Conservation (phyloP, 306 rosid species). For the Psophocarpus tetragonolobus region DNA sequence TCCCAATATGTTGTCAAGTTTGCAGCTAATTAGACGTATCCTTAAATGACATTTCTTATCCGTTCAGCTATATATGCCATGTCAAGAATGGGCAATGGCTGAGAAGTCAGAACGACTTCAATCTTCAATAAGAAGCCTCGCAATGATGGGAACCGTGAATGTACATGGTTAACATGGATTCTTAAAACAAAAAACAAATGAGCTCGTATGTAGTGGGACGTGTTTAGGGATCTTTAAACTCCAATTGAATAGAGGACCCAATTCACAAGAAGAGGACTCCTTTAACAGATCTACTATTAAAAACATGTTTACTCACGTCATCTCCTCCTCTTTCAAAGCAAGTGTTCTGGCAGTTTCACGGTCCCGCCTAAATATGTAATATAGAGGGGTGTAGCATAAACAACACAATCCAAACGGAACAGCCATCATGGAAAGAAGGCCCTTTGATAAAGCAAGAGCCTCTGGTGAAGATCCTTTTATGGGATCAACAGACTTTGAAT, state of each 20-base stretch:
- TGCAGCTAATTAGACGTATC: too few relatives aligned
- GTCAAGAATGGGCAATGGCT: constrained; percentile 17
- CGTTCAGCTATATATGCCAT: not conserved
- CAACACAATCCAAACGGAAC: constrained; percentile 91
- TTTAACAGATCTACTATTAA: not conserved
- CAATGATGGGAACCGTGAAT: constrained; percentile 4
- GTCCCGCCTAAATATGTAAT: constrained; percentile 63
- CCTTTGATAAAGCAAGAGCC: constrained; percentile 92
- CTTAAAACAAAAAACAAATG: not conserved
- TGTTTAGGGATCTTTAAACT: constrained; percentile 2
- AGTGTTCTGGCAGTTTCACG: constrained; percentile 66
- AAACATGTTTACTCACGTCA: constrained; percentile 33
- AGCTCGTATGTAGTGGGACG: not conserved
- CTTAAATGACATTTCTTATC: not conserved
- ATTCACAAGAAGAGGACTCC: not conserved
- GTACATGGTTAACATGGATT: not conserved
- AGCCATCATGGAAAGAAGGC: constrained; percentile 84
- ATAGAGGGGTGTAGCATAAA: constrained; percentile 86
- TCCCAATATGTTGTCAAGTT: too few relatives aligned
- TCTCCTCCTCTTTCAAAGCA: constrained; percentile 61
- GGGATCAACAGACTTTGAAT: constrained; percentile 71
- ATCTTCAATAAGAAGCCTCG: not conserved
- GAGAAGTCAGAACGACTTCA: not conserved
- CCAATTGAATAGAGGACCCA: not conserved
- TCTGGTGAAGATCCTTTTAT: constrained; percentile 63